Conservation (phyloP, 2,329 filamentous ascomycete genomes). For the Colletotrichum sublineola region DNA sequence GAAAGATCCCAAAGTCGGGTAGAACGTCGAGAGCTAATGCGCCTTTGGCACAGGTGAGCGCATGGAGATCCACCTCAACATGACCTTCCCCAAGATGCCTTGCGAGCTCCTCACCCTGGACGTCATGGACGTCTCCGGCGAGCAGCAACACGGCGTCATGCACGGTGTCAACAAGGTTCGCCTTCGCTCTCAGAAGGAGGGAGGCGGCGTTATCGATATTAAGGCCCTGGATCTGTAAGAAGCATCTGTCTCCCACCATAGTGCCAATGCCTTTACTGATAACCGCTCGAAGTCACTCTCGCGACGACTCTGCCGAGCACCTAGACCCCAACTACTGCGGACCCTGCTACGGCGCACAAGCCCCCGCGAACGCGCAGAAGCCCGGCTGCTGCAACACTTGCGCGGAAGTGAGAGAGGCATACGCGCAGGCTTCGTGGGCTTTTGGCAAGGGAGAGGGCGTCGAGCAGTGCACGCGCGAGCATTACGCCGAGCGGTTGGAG, state of each 20-base stretch:
- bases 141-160: slow-evolving; percentile 93
- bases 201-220: slow-evolving; percentile 80
- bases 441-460: slow-evolving; percentile 94
- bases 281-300: slow-evolving; percentile 66
- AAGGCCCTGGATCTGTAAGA: slow-evolving; percentile 77
- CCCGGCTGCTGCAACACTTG: slow-evolving; percentile 97
- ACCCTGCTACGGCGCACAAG: slow-evolving; percentile 86
- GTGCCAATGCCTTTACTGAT: slow-evolving; percentile 16
- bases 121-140: slow-evolving; percentile 98
- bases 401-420: slow-evolving; percentile 95
- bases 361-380: slow-evolving; percentile 80
- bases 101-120: slow-evolving; percentile 97
- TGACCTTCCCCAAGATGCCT: slow-evolving; percentile 92
- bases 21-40: slow-evolving; percentile 45
- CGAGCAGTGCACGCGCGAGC: slow-evolving; percentile 94
- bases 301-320: slow-evolving; percentile 78
- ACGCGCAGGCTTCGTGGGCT: slow-evolving; percentile 89
- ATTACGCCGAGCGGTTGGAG: slow-evolving; percentile 90
- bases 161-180: slow-evolving; percentile 95
- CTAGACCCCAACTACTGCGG: slow-evolving; percentile 95
- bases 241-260: slow-evolving; percentile 37
- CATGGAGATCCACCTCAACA: slow-evolving; percentile 99
- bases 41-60: slow-evolving; percentile 77
- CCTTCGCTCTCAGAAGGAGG: slow-evolving; percentile 78
- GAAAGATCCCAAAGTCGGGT: neutral